These are phyloP conservation scores for Leishmania aethiopica DNA, from an alignment of 208 protist species.

Conservation along the genomic window DNA sequence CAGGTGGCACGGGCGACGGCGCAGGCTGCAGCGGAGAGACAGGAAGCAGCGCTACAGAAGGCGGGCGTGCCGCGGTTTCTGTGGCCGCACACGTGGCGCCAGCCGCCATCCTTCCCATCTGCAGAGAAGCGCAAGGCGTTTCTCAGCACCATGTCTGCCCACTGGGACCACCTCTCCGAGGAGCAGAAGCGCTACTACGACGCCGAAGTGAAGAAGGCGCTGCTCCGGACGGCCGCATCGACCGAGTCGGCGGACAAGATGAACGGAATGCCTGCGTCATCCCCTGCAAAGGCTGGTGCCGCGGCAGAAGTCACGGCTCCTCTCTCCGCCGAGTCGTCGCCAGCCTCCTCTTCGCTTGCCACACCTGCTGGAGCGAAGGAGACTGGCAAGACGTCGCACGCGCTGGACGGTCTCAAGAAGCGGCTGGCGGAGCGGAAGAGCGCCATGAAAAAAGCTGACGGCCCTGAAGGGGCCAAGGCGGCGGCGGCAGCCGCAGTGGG, in stretches of 20 bases:
- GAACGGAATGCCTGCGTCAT: not conserved
- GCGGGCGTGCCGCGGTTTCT: conserved; percentile 38
- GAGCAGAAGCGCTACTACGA: conserved; percentile 85
- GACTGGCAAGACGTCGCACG: conserved; percentile 24
- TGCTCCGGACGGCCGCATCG: conserved; percentile 19
- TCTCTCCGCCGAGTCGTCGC: not conserved
- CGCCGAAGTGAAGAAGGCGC: conserved; percentile 52
- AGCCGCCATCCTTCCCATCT: conserved; percentile 48
- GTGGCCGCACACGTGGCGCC: conserved; percentile 48
- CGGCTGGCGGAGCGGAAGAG: conserved; percentile 54
- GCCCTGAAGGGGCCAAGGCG: not conserved
- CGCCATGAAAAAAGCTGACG: conserved; percentile 30
- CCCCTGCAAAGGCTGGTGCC: not conserved
- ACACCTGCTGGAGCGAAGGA: conserved; percentile 7
- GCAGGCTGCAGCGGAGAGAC: not conserved
- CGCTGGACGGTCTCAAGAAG: conserved; percentile 45
- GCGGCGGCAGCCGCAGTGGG: not conserved
- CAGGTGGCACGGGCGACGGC: conserved; percentile 12
- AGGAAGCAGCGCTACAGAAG: conserved; percentile 3
- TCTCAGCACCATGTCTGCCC: conserved; percentile 51
- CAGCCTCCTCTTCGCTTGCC: not conserved
- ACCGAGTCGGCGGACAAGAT: not conserved
- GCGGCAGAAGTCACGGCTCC: not conserved
- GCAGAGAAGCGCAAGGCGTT: conserved; percentile 55
- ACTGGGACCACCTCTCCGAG: conserved; percentile 75